Percentiles rank a stretch among this genome's conserved stretches.
Conservation (phyloP, 148 eudicot species). For the Nyssa sinensis region DNA sequence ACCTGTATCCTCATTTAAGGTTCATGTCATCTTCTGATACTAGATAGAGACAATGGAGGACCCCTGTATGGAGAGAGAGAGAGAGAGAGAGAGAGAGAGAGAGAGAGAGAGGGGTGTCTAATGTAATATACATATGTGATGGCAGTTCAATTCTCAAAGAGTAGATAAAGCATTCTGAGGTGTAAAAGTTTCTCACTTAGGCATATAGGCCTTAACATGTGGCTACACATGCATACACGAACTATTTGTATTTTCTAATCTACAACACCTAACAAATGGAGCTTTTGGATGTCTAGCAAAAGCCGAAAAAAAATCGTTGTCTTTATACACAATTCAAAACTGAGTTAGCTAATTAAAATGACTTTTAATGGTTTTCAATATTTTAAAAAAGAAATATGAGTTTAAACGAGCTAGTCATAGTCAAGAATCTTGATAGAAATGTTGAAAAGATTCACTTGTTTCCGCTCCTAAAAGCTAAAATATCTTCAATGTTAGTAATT, state of each 20-base stretch:
- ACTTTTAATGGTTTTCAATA: too few species aligned
- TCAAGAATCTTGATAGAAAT: too few species aligned
- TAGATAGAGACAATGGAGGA: constrained; percentile 10
- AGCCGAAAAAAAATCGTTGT: neutral
- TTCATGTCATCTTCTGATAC: constrained; percentile 25
- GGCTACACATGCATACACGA: constrained; percentile 12
- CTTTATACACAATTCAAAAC: too few species aligned
- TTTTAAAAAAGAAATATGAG: too few species aligned
- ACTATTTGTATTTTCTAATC: neutral
- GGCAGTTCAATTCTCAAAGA: neutral
- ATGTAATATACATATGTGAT: neutral
- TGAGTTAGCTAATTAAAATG: neutral
- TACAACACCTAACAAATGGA: neutral
- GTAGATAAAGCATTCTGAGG: neutral
- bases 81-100: neutral
- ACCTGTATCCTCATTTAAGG: constrained; percentile 21
- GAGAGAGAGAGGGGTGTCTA: neutral
- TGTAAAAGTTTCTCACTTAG: neutral
- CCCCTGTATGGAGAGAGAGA: neutral
- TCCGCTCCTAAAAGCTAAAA: too few species aligned
- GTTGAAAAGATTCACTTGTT: too few species aligned
- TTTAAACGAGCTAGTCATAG: too few species aligned
- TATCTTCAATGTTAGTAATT: too few species aligned
- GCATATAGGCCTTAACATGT: constrained; percentile 13
- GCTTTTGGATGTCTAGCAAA: neutral